These are phyloP conservation scores for Nemania sp. DNA, from an alignment of 2,329 filamentous ascomycete species.

Conservation along the genomic window DNA sequence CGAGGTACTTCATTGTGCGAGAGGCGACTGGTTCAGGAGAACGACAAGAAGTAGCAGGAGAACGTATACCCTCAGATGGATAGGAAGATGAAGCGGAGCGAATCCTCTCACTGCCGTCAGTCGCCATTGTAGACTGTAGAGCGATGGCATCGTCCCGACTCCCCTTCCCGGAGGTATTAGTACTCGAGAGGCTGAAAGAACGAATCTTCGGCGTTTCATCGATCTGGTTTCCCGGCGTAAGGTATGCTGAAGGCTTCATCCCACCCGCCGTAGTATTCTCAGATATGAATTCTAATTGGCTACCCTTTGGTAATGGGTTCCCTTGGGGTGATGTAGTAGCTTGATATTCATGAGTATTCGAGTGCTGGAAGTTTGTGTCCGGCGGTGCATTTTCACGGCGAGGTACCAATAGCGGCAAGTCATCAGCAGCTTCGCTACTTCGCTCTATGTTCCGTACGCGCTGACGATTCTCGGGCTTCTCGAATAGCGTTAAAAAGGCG, in stretches of 20 bases:
- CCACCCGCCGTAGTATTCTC: background rate
- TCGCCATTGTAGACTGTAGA: background rate
- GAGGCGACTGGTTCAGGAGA: constrained; percentile 26
- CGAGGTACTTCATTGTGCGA: constrained; percentile 1
- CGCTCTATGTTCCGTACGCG: background rate
- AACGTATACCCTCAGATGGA: constrained; percentile 40
- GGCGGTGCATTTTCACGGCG: constrained; percentile 32
- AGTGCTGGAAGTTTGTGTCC: constrained; percentile 5
- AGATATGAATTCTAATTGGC: background rate
- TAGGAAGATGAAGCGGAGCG: constrained; percentile 39
- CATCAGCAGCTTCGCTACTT: background rate
- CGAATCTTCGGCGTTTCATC: constrained; percentile 18
- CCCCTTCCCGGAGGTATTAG: background rate
- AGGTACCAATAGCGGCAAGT: constrained; percentile 11
- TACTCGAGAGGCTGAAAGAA: constrained; percentile 29
- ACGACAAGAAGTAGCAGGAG: constrained; percentile 12
- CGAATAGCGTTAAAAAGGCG: constrained; percentile 36
- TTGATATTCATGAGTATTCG: constrained; percentile 5
- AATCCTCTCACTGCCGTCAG: constrained; percentile 1
- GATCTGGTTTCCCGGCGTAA: background rate
- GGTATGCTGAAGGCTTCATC: background rate
- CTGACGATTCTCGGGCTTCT: constrained; percentile 33
- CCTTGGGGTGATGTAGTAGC: background rate
- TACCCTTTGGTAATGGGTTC: background rate
- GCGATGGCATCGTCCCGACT: background rate